Evolutionary conservation across 2,329 filamentous ascomycete species (phyloP), one percentile per base, ranked within the genome.

Genomic region (Exophiala bonariae): DNA sequence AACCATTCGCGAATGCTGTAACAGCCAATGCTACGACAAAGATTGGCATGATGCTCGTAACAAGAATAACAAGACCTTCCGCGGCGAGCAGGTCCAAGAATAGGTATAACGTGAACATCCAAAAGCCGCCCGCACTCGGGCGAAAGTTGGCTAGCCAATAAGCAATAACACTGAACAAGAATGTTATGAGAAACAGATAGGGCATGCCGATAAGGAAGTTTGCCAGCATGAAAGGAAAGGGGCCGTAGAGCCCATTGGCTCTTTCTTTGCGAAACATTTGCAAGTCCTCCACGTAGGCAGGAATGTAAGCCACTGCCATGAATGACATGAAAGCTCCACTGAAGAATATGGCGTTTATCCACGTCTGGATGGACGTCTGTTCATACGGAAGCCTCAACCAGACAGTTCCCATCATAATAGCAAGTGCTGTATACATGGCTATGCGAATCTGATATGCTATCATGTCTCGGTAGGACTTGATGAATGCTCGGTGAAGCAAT

Each of bases 201-300:
- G 89, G 89, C 0, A 92, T 66, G 3, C 89, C 89, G 52, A 91
- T 86, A 50, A 93, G 64, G 63, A 95, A 91, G 67, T 95, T 95
- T 44, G 88, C 79, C 1, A 90, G 47, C 45, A 90, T 75, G 65
- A 95, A 87, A 1, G 84, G 77, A 0, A 83, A 75, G 0, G 89
- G 79, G 0, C 87, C 86, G 63, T 91, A 91, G 0, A 95, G 76
- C 0, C 89, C 89, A 63, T 95, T 95, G 30, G 81, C 82, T 37
- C 86, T 82, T 61, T 95, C 89, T 66, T 92, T 89, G 58, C 81
- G 72, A 65, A 83, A 91, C 0, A 81, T 82, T 4, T 79, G 72
- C 18, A 83, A 79, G 64, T 95, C 88, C 62, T 95, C 89, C 33
- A 95, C 79, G 65, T 85, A 93, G 0, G 87, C 80, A 0, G 89